Conservation (phyloP, 192 early-diverging fungal species). For the Coemansia sp. region DNA sequence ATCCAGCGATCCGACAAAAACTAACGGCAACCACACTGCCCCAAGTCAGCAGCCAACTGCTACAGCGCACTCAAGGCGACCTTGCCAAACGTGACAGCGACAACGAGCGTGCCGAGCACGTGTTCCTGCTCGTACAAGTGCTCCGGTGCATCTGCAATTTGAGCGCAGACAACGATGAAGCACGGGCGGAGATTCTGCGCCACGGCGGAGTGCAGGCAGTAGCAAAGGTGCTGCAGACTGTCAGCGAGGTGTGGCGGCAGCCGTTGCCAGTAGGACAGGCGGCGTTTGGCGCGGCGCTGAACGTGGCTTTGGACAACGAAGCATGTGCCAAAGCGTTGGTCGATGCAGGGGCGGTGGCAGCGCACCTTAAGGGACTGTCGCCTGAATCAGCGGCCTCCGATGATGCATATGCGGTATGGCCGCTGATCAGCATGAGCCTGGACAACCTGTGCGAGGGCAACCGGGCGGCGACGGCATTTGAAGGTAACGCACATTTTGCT, state of each 20-base stretch:
- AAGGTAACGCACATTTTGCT: slow-evolving; percentile 13
- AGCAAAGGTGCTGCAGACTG: slow-evolving; percentile 11
- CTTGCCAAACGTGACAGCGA: neutral
- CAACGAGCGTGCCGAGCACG: slow-evolving; percentile 23
- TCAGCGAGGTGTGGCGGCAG: slow-evolving; percentile 24
- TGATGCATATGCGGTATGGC: slow-evolving; percentile 15
- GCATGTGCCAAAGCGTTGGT: slow-evolving; percentile 25
- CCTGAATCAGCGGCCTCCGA: slow-evolving; percentile 3
- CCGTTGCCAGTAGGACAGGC: slow-evolving; percentile 40
- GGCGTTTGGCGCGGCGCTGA: slow-evolving; percentile 44
- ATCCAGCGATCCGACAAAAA: slow-evolving; percentile 6
- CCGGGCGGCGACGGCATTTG: slow-evolving; percentile 16
- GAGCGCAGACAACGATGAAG: slow-evolving; percentile 40
- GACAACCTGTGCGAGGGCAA: slow-evolving; percentile 47
- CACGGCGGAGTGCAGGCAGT: slow-evolving; percentile 12
- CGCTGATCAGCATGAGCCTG: slow-evolving; percentile 24
- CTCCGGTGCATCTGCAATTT: slow-evolving; percentile 51
- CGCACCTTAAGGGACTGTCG: slow-evolving; percentile 20
- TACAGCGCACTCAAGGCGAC: slow-evolving; percentile 10
- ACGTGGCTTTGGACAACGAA: slow-evolving; percentile 30
- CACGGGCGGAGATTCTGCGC: slow-evolving; percentile 14
- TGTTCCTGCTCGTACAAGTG: slow-evolving; percentile 37
- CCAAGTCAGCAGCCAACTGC: slow-evolving; percentile 7
- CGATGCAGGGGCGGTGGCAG: slow-evolving; percentile 15
- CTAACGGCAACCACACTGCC: slow-evolving; percentile 14